Conservation (phyloP, 2,329 filamentous ascomycete genomes). For the Colletotrichum eremochloae region DNA sequence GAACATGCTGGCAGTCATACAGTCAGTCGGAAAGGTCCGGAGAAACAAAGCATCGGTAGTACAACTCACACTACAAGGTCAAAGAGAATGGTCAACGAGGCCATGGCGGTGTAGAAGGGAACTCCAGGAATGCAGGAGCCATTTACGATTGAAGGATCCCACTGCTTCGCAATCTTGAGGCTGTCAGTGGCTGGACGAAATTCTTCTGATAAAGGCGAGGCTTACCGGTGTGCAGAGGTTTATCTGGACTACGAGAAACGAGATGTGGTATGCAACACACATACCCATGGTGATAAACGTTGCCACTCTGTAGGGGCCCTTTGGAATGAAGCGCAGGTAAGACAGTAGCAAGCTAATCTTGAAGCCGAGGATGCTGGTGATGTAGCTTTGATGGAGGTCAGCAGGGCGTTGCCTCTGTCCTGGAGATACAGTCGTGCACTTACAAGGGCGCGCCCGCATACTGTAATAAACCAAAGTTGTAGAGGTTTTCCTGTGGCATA, state of each 20-base stretch:
- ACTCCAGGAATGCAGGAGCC: conserved; percentile 56
- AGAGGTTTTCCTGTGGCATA: conserved; percentile 54
- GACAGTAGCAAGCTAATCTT: conserved; percentile 61
- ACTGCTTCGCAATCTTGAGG: conserved; percentile 52
- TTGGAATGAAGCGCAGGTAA: conserved; percentile 60
- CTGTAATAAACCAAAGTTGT: conserved; percentile 56
- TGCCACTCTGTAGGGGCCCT: conserved; percentile 50
- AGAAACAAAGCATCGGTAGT: accelerated
- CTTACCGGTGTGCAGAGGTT: conserved; percentile 53
- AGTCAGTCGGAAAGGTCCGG: background rate
- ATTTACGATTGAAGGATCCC: conserved; percentile 53
- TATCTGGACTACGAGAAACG: conserved; percentile 53
- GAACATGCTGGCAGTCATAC: conserved; percentile 50
- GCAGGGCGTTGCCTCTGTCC: accelerated
- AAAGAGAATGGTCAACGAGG: conserved; percentile 57
- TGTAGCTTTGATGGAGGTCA: conserved; percentile 50
- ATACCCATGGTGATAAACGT: conserved; percentile 53
- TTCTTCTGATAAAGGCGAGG: background rate
- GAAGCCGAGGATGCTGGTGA: conserved; percentile 59
- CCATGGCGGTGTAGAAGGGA: conserved; percentile 59
- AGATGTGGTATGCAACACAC: conserved; percentile 55
- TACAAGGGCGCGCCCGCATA: conserved; percentile 59
- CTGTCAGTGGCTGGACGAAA: background rate
- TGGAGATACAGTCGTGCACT: background rate
- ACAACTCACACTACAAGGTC: conserved; percentile 57